Percentiles rank a stretch among this genome's conserved stretches.
Conservation (phyloP, 345 rosid genomes). For the Salix exigua region DNA sequence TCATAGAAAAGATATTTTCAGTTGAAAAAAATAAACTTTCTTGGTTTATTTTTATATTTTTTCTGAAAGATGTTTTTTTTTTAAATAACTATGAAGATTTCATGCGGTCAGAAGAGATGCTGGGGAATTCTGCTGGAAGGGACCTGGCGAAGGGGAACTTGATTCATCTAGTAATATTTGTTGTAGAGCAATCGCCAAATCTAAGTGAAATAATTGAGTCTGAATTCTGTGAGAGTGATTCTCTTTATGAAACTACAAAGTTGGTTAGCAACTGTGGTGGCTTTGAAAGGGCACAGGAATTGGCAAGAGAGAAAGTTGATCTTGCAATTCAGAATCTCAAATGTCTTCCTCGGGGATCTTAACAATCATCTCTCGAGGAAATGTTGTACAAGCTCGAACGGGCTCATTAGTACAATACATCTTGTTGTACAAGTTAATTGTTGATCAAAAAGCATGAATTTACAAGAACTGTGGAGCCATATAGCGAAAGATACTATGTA, state of each 20-base stretch:
- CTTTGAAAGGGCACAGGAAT: constrained; percentile 63
- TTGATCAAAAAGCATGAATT: constrained; percentile 6
- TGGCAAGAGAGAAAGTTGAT: constrained; percentile 84
- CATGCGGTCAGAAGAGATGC: too few relatives aligned
- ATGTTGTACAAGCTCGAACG: constrained; percentile 89
- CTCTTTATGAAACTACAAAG: constrained; percentile 67
- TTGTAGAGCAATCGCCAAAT: too few relatives aligned
- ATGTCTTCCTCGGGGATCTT: constrained; percentile 60
- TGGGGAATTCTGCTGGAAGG: too few relatives aligned
- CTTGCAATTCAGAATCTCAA: constrained; percentile 60
- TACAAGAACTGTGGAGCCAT: neutral
- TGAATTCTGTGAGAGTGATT: constrained; percentile 78
- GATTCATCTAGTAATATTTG: too few relatives aligned
- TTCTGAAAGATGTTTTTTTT: too few relatives aligned
- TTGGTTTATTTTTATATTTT: too few relatives aligned
- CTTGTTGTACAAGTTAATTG: neutral
- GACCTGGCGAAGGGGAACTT: too few relatives aligned
- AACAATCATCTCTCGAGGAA: constrained; percentile 62
- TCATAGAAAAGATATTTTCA: too few relatives aligned
- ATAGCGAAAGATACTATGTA: neutral
- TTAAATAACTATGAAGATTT: too few relatives aligned
- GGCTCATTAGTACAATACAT: constrained; percentile 43
- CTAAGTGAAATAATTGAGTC: constrained; percentile 42
- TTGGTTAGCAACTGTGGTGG: constrained; percentile 69
- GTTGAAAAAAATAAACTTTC: too few relatives aligned